Percentiles rank a stretch among this genome's conserved stretches.
phyloP scores from a whole-genome alignment of 2,329 filamentous ascomycete genomes.

The Pseudocercospora fijiensis region DNA sequence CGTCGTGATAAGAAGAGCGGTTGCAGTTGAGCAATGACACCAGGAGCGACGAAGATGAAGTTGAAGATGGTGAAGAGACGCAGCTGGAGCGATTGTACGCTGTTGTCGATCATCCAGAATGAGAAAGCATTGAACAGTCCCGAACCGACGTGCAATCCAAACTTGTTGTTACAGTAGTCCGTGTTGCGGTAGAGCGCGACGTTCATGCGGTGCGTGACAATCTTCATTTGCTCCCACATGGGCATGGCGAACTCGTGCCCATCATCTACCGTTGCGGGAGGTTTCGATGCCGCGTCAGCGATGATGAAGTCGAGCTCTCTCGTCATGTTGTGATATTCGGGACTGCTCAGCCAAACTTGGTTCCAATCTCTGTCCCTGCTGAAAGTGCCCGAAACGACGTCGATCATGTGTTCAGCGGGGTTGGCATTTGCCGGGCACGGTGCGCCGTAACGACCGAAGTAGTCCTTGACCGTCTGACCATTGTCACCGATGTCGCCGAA shows the following conservation, averaged over 20 bases:
- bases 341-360: constrained; percentile 46
- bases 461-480: constrained; percentile 45
- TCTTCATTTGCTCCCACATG: constrained; percentile 42
- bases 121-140: constrained; percentile 52
- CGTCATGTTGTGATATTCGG: constrained; percentile 39
- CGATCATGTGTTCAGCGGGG: constrained; percentile 56
- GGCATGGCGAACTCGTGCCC: constrained; percentile 48
- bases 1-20: constrained; percentile 60
- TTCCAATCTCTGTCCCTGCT: constrained; percentile 47
- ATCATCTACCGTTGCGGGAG: constrained; percentile 42
- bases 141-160: constrained; percentile 55
- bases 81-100: constrained; percentile 41
- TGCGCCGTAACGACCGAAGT: constrained; percentile 56
- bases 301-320: constrained; percentile 46
- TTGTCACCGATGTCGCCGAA: constrained; percentile 59
- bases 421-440: constrained; percentile 54
- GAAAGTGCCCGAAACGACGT: constrained; percentile 47
- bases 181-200: constrained; percentile 63
- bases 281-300: constrained; percentile 39
- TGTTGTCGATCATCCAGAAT: constrained; percentile 47
- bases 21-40: constrained; percentile 58
- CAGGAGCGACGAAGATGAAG: constrained; percentile 41
- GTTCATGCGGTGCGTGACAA: constrained; percentile 52
- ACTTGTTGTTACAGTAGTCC: constrained; percentile 65
- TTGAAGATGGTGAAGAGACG: constrained; percentile 39